Conservation (phyloP, 331 rosid species). For the Acacia pycnantha region DNA sequence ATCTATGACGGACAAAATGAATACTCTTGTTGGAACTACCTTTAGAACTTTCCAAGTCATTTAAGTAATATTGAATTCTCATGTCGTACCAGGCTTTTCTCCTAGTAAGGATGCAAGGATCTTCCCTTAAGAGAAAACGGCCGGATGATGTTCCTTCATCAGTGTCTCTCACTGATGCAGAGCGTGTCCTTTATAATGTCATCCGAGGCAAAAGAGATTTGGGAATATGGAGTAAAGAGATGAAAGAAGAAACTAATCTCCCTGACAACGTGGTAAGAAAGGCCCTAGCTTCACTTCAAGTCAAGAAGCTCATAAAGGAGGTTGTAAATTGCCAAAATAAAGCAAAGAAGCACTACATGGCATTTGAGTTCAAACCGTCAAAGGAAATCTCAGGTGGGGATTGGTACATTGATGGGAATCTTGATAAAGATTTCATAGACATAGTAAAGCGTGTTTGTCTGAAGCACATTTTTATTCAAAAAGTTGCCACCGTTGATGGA, state of each 20-base stretch:
- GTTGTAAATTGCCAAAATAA: conserved; percentile 58
- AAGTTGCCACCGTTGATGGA: conserved; percentile 48
- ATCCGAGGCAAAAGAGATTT: conserved; percentile 53
- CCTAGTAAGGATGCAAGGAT: conserved; percentile 37
- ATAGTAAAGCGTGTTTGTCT: conserved; percentile 37
- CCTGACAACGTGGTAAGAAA: conserved; percentile 42
- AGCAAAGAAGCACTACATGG: conserved; percentile 71
- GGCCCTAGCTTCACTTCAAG: conserved; percentile 48
- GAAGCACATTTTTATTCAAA: conserved; percentile 38
- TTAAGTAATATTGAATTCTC: neutral
- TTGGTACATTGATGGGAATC: conserved; percentile 54
- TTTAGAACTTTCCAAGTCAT: neutral
- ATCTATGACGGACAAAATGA: neutral
- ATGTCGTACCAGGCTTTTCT: conserved; percentile 5
- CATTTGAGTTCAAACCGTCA: conserved; percentile 66
- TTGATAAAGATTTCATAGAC: conserved; percentile 51
- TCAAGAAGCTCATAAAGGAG: conserved; percentile 55
- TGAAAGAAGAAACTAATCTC: conserved; percentile 53
- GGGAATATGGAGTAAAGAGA: conserved; percentile 64
- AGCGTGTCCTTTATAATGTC: conserved; percentile 44
- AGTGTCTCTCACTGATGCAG: conserved; percentile 46
- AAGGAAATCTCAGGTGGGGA: conserved; percentile 73
- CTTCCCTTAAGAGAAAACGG: conserved; percentile 47
- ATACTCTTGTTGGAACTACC: conserved; percentile 4
- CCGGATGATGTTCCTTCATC: conserved; percentile 29